Evolutionary conservation across 192 early-diverging fungal genomes (phyloP).

Genomic region (Coemansia nantahalensis): DNA sequence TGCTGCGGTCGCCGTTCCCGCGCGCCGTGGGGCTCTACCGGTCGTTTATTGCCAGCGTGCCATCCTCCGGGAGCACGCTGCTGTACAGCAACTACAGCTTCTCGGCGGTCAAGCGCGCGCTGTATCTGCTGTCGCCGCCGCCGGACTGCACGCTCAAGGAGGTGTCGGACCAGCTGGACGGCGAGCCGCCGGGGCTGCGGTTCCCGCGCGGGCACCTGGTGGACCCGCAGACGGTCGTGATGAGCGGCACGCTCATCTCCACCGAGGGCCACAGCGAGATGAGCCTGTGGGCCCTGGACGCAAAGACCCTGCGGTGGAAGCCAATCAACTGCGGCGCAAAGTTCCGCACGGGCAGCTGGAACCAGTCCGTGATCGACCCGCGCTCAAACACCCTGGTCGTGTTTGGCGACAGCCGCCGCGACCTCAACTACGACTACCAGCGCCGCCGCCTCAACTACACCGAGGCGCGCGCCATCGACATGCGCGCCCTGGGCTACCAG

Average conservation of each 20-base stretch:
- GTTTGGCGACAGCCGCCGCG: constrained; percentile 69
- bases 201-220: constrained; percentile 73
- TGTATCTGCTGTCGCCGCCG: constrained; percentile 67
- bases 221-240: constrained; percentile 65
- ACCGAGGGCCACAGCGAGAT: constrained; percentile 65
- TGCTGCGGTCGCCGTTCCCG: constrained; percentile 61
- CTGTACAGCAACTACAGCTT: constrained; percentile 80
- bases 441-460: constrained; percentile 77
- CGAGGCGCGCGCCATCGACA: constrained; percentile 67
- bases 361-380: constrained; percentile 66
- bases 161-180: constrained; percentile 66
- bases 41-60: constrained; percentile 65
- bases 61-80: constrained; percentile 59
- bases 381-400: constrained; percentile 63
- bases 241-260: constrained; percentile 68
- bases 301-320: constrained; percentile 61
- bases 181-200: constrained; percentile 70
- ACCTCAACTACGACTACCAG: constrained; percentile 72
- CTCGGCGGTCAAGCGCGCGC: constrained; percentile 66
- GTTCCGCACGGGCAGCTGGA: constrained; percentile 75
- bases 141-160: constrained; percentile 61
- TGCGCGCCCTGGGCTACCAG: constrained; percentile 70
- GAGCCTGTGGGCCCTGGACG: constrained; percentile 70
- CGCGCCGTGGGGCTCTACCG: constrained; percentile 78
- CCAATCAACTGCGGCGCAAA: constrained; percentile 66